A percentile compares a stretch with the other conserved stretches of the same genome.
Evolutionary conservation across 2,329 filamentous ascomycete species (phyloP).

Genomic region (Colletotrichum phormii): DNA sequence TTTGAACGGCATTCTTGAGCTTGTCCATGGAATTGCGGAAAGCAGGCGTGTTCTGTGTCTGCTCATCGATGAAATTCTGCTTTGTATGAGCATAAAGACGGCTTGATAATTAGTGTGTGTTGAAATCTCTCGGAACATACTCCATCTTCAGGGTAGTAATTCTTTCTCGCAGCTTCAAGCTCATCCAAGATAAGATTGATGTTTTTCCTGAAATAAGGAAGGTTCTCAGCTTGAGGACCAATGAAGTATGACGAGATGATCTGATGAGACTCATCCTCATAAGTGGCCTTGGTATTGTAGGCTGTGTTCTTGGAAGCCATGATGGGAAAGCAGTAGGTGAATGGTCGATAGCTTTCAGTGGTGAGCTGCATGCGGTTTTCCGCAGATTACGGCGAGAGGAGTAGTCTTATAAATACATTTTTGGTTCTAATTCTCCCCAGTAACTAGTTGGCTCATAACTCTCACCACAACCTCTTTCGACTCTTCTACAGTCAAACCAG

Average conservation of each 20-base stretch:
- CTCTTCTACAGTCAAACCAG: neutral
- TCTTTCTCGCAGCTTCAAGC: neutral
- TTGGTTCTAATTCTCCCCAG: neutral
- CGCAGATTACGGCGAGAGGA: rapidly evolving
- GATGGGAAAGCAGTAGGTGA: rapidly evolving
- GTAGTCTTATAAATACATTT: neutral
- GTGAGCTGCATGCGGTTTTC: neutral
- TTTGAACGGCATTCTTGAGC: neutral
- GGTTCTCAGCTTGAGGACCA: neutral
- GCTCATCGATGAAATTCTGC: neutral
- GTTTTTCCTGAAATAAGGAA: neutral
- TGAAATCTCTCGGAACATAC: neutral
- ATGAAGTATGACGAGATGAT: neutral
- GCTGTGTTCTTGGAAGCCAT: neutral
- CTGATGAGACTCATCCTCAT: neutral
- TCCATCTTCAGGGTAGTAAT: neutral
- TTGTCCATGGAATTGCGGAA: neutral
- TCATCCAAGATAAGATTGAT: neutral
- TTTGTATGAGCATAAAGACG: neutral
- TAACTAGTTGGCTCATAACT: rapidly evolving
- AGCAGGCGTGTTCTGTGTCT: neutral
- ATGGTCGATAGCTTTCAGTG: neutral
- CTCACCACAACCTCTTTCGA: neutral
- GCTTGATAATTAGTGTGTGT: neutral
- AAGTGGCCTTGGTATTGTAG: neutral